Percentiles rank a stretch among this genome's conserved stretches.
These are phyloP conservation scores for Botrytis sinoallii DNA, from an alignment of 2,329 filamentous ascomycete genomes.

Conservation along the genomic window DNA sequence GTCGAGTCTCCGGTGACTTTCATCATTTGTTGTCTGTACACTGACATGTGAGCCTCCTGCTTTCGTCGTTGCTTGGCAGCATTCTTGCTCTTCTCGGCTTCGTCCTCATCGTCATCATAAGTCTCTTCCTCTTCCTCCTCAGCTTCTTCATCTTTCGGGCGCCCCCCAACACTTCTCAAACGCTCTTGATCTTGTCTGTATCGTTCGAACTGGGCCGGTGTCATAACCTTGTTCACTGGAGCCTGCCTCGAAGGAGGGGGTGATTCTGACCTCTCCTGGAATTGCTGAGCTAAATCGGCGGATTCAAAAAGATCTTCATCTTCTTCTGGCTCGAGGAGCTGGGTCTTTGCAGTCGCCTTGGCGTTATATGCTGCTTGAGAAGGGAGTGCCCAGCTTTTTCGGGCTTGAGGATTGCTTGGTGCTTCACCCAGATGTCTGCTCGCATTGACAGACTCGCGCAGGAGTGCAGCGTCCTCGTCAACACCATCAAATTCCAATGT, in stretches of 20 bases:
- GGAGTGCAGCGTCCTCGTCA: slow-evolving; percentile 37
- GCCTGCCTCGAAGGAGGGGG: slow-evolving; percentile 28
- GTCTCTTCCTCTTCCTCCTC: slow-evolving; percentile 59
- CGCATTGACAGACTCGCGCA: slow-evolving; percentile 36
- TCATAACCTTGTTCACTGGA: slow-evolving; percentile 77
- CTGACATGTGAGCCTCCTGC: slow-evolving; percentile 84
- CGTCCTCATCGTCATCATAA: slow-evolving; percentile 75
- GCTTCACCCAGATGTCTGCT: slow-evolving; percentile 33
- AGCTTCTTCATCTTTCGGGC: slow-evolving; percentile 52
- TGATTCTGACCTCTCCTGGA: slow-evolving; percentile 27
- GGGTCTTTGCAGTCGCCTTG: slow-evolving; percentile 27
- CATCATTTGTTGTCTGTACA: slow-evolving; percentile 95
- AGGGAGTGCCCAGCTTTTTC: slow-evolving; percentile 35
- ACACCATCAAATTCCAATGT: slow-evolving; percentile 31
- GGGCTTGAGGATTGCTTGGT: slow-evolving; percentile 25
- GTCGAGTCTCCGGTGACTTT: slow-evolving; percentile 79
- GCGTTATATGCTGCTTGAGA: slow-evolving; percentile 24
- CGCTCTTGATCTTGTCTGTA: slow-evolving; percentile 73
- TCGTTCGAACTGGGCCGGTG: slow-evolving; percentile 79
- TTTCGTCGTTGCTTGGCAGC: slow-evolving; percentile 75
- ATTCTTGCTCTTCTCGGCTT: slow-evolving; percentile 70
- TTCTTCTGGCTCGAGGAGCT: slow-evolving; percentile 28
- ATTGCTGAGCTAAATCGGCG: slow-evolving; percentile 34
- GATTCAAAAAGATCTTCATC: slow-evolving; percentile 35
- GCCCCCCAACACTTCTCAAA: slow-evolving; percentile 46